Percentiles rank a stretch among this genome's conserved stretches.
These are phyloP conservation scores for Nothophoma quercina DNA, from an alignment of 2,329 filamentous ascomycete genomes.

Conservation along the genomic window DNA sequence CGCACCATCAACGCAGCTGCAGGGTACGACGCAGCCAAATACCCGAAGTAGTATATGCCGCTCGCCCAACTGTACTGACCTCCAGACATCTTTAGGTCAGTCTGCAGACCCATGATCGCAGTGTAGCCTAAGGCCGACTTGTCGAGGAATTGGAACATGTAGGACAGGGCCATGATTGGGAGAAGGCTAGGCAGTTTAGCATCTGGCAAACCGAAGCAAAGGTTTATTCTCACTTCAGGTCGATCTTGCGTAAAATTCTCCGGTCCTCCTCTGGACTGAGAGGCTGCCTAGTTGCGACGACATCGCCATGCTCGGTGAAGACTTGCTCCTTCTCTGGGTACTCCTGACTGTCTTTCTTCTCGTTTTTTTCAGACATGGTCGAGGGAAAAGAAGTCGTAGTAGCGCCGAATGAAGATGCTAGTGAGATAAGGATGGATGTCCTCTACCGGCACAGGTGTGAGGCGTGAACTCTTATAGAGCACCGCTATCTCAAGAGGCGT, in stretches of 20 bases:
- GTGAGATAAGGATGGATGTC: not conserved
- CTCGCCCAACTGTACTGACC: constrained; percentile 36
- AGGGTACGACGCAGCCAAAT: constrained; percentile 48
- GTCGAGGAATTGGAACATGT: constrained; percentile 31
- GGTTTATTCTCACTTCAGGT: not conserved
- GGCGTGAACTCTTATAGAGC: constrained; percentile 7
- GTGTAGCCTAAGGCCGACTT: constrained; percentile 26
- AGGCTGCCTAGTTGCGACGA: constrained; percentile 1
- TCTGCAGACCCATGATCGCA: constrained; percentile 32
- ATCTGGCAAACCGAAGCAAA: not conserved
- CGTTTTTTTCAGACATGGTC: constrained; percentile 1
- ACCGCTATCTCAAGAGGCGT: not conserved
- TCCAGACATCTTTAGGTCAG: constrained; percentile 27
- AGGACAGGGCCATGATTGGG: constrained; percentile 26
- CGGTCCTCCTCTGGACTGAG: constrained; percentile 10
- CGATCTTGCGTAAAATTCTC: constrained; percentile 14
- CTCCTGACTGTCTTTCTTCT: constrained; percentile 2
- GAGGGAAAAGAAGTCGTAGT: not conserved
- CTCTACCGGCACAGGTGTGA: not conserved
- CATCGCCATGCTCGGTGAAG: not conserved
- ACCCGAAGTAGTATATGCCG: constrained; percentile 36
- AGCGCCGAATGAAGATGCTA: not conserved
- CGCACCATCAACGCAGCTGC: constrained; percentile 60
- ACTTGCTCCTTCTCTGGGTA: constrained; percentile 8
- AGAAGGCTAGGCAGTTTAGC: constrained; percentile 9